A percentile compares a stretch with the other conserved stretches of the same genome.
These are phyloP conservation scores for Apiospora malaysiana DNA, from an alignment of 2,329 filamentous ascomycete genomes.

Conservation along the genomic window DNA sequence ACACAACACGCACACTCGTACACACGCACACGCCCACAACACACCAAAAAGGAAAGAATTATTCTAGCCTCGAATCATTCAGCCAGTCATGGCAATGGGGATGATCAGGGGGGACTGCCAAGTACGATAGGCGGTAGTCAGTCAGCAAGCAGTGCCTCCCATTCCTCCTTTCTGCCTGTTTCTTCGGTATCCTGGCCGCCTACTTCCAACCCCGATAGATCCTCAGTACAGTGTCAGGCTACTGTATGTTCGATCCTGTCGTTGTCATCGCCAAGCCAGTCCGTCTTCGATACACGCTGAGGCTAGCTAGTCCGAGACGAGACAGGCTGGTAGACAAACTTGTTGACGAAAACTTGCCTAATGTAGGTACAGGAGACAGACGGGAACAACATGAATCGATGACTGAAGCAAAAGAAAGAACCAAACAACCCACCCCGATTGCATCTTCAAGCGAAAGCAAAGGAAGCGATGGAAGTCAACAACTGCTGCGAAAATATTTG, in stretches of 20 bases:
- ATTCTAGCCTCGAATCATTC: conserved; percentile 12
- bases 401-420: not conserved
- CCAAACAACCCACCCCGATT: not conserved
- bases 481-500: not conserved
- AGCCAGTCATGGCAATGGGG: not conserved
- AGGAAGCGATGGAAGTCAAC: not conserved
- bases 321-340: conserved; percentile 1
- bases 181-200: not conserved
- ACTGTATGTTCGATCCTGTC: not conserved
- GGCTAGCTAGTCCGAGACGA: not conserved
- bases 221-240: not conserved
- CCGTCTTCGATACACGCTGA: conserved; percentile 1
- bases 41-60: conserved; percentile 7
- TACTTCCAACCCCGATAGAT: not conserved
- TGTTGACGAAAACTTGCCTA: not conserved
- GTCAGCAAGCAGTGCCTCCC: conserved; percentile 3
- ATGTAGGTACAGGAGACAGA: not conserved
- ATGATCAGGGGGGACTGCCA: not conserved
- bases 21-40: not conserved
- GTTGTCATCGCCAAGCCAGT: conserved; percentile 13
- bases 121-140: not conserved
- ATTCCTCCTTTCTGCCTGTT: not conserved
- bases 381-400: not conserved
- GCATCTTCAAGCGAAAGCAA: not conserved
- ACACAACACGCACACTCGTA: not conserved